Evolutionary conservation across 345 rosid genomes (phyloP), one percentile per base, ranked within the genome.

Genomic region (Litchi chinensis): DNA sequence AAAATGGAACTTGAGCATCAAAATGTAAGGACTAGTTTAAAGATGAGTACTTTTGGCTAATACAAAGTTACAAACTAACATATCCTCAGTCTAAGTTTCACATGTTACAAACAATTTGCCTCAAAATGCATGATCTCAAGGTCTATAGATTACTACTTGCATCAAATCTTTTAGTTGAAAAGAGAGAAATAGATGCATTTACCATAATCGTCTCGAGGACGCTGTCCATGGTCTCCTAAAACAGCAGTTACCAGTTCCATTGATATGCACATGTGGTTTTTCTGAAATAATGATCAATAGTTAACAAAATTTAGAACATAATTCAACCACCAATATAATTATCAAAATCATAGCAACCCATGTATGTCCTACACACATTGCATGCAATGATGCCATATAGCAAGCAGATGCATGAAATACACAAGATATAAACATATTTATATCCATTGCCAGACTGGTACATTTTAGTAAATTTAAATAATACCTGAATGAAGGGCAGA

Each of bases 161-260:
- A 26, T 8, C 16, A 26, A 46, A 22, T 26, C 40, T 24, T 10
- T 54, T 68, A 64, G 18, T 66, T 37, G n/a, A 79, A 77, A 28
- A 74, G 66, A 65, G 21, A 62, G 76, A 67, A 68, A 50, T 56
- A 67, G 71, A 48, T 13, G 44, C 57, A 60, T 70, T 54, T 79
- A 95, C 99, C 98, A 81, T 88, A 95, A 79, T 95, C 99, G 46
- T 93, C 97, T 54, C 37, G 75, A 32, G 99, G 98, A 16, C 98
- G 95, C 74, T 95, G 98, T 56, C 99, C 99, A 81, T 95, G 99
- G 84, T 95, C 99, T 83, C 99, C 99, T 64, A 95, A 90, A 76
- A 95, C 98, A 67, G 99, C 99, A 50, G 99, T 95, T 39, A 95
- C 99, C 80, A 95, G 85, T 84, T 95, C 99, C 99, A 94, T 95